Evolutionary conservation across 2,329 filamentous ascomycete genomes (phyloP), one percentile per base, ranked within the genome.

Genomic region (Fusarium duplospermum): DNA sequence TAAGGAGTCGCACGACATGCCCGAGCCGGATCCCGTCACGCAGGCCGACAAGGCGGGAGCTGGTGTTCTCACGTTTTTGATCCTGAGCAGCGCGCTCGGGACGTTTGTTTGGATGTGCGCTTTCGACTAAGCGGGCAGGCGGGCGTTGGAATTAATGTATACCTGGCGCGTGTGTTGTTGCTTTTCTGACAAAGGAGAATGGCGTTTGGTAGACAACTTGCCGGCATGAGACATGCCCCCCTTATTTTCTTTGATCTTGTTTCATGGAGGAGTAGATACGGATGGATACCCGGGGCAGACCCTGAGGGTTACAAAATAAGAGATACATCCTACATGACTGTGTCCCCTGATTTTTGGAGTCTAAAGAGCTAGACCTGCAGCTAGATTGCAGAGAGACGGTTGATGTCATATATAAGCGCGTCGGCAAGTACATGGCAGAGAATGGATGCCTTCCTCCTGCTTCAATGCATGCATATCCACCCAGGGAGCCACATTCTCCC

Each of bases 61-160:
- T 1, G 85, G 84, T 2, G 84, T 89, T 62, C 14, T 89, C 47
- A 89, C 87, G 0, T 80, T 85, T 35, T 9, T 88, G 3, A 71
- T 88, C 4, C 76, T 87, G 24, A 81, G 83, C 0, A 80, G 83
- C 20, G 82, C 83, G 1, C 61, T 86, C 3, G 83, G 83, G 18
- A 84, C 84, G 6, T 88, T 87, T 79, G 81, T 83, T 33, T 89
- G 87, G 87, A 88, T 89, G 86, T 86, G 84, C 66, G 64, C 70
- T n/a, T 77, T 80, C 64, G 79, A 81, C 18, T 82, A 57, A 66
- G 50, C 24, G 18, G 27, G 31, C 31, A n/a, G n/a, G 10, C 4
- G 31, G 66, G 70, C 65, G 66, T 70, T 69, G 24, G 54, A 31
- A 27, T 4, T 9, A n/a, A 29, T 61, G 20, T 6, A 45, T 3